Conservation (phyloP, 2,329 filamentous ascomycete genomes). For the Fusarium sp. region DNA sequence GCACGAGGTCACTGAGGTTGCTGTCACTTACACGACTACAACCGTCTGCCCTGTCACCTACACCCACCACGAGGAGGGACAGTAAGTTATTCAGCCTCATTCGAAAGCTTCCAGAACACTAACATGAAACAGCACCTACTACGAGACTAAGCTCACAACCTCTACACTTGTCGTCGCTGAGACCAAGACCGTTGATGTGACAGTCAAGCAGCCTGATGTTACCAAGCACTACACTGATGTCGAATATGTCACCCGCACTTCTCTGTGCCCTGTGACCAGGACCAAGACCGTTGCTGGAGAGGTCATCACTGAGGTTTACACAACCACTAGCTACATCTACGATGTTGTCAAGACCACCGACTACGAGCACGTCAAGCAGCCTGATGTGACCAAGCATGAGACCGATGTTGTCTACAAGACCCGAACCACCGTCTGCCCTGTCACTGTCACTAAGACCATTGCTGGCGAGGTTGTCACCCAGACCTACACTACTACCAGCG, state of each 20-base stretch:
- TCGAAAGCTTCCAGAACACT: slow-evolving; percentile 8
- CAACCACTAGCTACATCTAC: slow-evolving; percentile 45
- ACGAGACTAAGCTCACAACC: slow-evolving; percentile 56
- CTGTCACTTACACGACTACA: slow-evolving; percentile 55
- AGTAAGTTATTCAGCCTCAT: slow-evolving; percentile 48
- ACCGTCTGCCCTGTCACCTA: slow-evolving; percentile 60
- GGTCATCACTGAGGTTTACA: slow-evolving; percentile 45
- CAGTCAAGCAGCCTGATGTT: slow-evolving; percentile 49
- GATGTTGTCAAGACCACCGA: slow-evolving; percentile 48
- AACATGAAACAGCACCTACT: slow-evolving; percentile 52
- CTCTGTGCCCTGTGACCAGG: slow-evolving; percentile 57
- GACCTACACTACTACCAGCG: slow-evolving; percentile 47
- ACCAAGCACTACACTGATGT: slow-evolving; percentile 50
- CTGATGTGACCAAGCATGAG: slow-evolving; percentile 51
- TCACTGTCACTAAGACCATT: slow-evolving; percentile 50
- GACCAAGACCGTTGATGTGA: slow-evolving; percentile 54
- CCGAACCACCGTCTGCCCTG: slow-evolving; percentile 55
- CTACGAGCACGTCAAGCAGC: slow-evolving; percentile 51
- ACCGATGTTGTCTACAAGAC: slow-evolving; percentile 54
- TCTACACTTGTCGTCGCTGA: slow-evolving; percentile 58
- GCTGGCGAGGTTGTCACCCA: slow-evolving; percentile 56
- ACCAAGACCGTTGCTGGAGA: slow-evolving; percentile 50
- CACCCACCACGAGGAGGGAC: slow-evolving; percentile 54
- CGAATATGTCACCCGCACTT: slow-evolving; percentile 57
- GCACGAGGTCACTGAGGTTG: slow-evolving; percentile 34